These are phyloP conservation scores for Saccharomyces hybrid DNA, from an alignment of 1,139 yeast genomes.

Conservation along the genomic window DNA sequence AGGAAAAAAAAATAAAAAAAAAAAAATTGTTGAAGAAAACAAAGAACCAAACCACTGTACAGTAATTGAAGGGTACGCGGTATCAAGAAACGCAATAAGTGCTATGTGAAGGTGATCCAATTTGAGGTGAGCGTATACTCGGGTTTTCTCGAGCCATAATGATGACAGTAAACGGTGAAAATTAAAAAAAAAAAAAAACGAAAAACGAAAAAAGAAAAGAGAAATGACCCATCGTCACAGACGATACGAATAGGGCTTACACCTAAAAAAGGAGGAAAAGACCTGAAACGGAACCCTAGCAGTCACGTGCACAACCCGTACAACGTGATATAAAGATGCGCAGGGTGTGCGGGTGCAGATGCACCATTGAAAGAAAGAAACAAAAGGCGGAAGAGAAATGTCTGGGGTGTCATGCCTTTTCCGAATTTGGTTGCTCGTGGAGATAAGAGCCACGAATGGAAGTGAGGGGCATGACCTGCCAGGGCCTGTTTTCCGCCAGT, in stretches of 20 bases:
- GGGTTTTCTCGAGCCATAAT: not conserved
- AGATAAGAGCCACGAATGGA: not conserved
- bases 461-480: not conserved
- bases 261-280: not conserved
- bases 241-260: not conserved
- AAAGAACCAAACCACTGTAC: not conserved
- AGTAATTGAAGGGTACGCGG: not conserved
- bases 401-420: not conserved
- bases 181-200: not conserved
- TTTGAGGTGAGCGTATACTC: not conserved
- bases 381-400: not conserved
- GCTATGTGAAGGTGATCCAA: not conserved
- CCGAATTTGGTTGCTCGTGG: not conserved
- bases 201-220: not conserved
- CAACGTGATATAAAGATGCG: too few species aligned
- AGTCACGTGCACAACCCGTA: not conserved
- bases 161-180: not conserved
- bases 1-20: not conserved
- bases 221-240: not conserved
- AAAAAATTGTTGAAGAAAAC: not conserved
- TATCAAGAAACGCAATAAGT: not conserved
- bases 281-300: not conserved
- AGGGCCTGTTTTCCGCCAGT: not conserved
- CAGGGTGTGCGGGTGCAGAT: not conserved
- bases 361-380: not conserved